These are phyloP conservation scores for Acmispon strigosus DNA, from an alignment of 306 rosid species.

Conservation along the genomic window DNA sequence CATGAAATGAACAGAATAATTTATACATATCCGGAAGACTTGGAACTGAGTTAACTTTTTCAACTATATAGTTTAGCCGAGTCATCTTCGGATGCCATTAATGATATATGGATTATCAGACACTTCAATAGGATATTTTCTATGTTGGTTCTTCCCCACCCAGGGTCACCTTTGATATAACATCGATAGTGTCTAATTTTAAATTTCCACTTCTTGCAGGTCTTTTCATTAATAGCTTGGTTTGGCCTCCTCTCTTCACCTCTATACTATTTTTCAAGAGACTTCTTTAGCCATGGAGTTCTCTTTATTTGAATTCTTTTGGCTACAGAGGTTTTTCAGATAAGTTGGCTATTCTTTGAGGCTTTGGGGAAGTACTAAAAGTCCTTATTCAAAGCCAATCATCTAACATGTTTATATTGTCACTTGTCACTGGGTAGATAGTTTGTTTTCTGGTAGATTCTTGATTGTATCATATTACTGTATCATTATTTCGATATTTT, in stretches of 20 bases:
- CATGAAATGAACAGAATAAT: neutral
- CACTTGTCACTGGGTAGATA: neutral
- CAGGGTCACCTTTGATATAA: neutral
- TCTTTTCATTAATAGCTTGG: constrained; percentile 29
- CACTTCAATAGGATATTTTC: neutral
- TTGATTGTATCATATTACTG: constrained; percentile 6
- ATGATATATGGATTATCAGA: neutral
- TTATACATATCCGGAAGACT: neutral
- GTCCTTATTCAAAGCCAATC: neutral
- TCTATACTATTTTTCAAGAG: constrained; percentile 18
- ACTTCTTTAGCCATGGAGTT: constrained; percentile 14
- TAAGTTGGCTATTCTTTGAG: constrained; percentile 5
- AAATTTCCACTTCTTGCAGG: constrained; percentile 16
- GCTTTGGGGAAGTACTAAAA: neutral
- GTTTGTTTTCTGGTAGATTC: neutral
- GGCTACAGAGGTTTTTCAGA: neutral
- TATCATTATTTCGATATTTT: constrained; percentile 14
- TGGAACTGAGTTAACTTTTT: neutral
- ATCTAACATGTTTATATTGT: constrained; percentile 14
- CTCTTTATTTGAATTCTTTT: neutral
- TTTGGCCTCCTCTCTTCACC: constrained; percentile 26
- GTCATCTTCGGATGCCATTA: neutral
- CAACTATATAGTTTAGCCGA: neutral
- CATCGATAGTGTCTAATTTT: neutral
- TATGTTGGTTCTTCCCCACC: neutral